Base-by-base conservation (phyloP, 2,329 filamentous ascomycete genomes). In the Hysterium pulicare region DNA sequence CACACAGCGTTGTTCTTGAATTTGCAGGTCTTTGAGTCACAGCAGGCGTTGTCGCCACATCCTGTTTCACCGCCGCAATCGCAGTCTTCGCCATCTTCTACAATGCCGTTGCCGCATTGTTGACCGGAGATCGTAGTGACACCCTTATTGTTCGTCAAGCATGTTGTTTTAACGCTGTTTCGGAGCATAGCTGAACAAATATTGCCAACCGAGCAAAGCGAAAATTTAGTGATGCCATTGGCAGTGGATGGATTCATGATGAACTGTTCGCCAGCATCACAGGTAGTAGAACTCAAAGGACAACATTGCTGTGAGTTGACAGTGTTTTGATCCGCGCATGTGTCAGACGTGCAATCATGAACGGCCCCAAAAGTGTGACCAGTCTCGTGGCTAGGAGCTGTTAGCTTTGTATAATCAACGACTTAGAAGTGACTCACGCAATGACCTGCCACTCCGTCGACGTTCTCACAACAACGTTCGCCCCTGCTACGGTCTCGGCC, bases 211-310 rank as follows among this genome's bases (percentile, higher is more conserved):
- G 83, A 86, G 71, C 93, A 98, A 2, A 84, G 78, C 1, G 90
- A 96, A 70, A 98, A 98, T 32, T 77, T 71, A 1, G 77, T 84
- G 61, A 96, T 88, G 43, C 81, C 79, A 7, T 74, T 64, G 10
- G 77, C 79, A 1, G 91, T 93, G 9, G 87, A 93, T 0, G 93
- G 93, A 63, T 97, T 97, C 93, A 98, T 98, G 67, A 98, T 90
- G 69, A 82, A 98, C 46, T 77, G 68, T n/a, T 80, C 84, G 32
- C 76, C 72, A 17, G 93, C 93, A 65, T 94, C 75, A 65, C 93
- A 98, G 0, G 71, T 75, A 32, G 48, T 64, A 7, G 71, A 58
- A 53, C 76, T 86, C 6, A 95, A 73, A 0, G 90, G 93, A 56
- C 93, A 98, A 67, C 93, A 98, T 60, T 82, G 78, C 32, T 82